Evolutionary conservation across 768 basidiomycete genomes (phyloP).

Genomic region (Lentinus tigrinus): DNA sequence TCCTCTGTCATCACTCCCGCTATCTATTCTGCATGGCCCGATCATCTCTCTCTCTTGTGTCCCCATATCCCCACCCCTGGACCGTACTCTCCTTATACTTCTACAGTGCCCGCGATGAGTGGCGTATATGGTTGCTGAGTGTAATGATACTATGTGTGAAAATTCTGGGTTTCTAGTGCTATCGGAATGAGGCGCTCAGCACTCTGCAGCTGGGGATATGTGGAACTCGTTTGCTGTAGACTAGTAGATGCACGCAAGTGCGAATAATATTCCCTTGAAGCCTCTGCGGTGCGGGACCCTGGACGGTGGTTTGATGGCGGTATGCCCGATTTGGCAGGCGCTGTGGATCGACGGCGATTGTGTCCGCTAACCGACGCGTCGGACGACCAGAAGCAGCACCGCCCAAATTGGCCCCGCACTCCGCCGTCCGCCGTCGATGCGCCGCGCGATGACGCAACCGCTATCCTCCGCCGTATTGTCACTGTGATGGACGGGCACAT

Average conservation of each 20-base stretch:
- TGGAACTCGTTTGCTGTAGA: no score
- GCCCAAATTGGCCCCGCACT: background rate
- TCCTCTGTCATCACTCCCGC: background rate
- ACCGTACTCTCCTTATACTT: background rate
- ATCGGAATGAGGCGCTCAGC: no score
- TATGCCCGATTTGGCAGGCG: constrained; percentile 2
- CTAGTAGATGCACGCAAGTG: background rate
- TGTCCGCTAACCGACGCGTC: background rate
- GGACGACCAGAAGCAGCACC: background rate
- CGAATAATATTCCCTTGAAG: no score
- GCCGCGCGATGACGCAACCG: background rate
- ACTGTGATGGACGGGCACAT: no score
- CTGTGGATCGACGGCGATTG: constrained; percentile 9
- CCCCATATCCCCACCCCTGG: background rate
- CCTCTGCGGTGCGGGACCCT: background rate
- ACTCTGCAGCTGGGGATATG: no score
- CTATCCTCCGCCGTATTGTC: no score
- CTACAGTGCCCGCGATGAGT: constrained; percentile 4
- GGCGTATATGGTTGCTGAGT: background rate
- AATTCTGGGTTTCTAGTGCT: background rate
- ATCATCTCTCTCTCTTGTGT: background rate
- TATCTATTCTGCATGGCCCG: background rate
- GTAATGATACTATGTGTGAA: background rate
- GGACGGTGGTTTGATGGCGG: background rate
- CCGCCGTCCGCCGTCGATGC: background rate